phyloP scores from a whole-genome alignment of 805 yeast genomes.

The Kockiozyma suomiensis region DNA sequence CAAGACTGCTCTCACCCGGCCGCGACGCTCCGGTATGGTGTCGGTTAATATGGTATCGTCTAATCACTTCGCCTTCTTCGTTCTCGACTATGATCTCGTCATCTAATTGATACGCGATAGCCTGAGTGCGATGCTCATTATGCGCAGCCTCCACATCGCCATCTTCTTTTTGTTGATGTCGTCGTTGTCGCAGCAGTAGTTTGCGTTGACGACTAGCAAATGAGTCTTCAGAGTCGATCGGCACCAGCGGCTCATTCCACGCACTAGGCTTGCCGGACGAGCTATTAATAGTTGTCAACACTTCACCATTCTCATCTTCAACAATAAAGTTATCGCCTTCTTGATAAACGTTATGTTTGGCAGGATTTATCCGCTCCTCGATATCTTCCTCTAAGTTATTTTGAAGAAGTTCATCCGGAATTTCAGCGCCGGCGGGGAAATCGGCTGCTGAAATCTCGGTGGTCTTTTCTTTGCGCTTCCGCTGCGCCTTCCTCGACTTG shows the following conservation, averaged over 20 bases:
- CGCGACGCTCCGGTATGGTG: slow-evolving; percentile 42
- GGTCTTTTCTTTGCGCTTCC: not conserved
- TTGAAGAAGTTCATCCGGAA: slow-evolving; percentile 12
- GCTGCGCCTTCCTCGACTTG: not conserved
- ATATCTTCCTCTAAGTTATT: slow-evolving; percentile 26
- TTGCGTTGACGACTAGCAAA: not conserved
- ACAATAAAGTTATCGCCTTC: slow-evolving; percentile 73
- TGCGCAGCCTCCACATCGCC: not conserved
- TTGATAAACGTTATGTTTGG: slow-evolving; percentile 52
- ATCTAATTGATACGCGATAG: slow-evolving; percentile 77
- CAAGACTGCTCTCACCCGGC: slow-evolving; percentile 24
- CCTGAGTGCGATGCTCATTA: slow-evolving; percentile 41
- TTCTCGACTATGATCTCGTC: slow-evolving; percentile 81
- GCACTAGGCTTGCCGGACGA: slow-evolving; percentile 20
- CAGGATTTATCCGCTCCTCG: slow-evolving; percentile 27
- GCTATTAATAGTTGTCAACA: slow-evolving; percentile 50
- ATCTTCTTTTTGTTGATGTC: not conserved
- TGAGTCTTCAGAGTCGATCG: not conserved
- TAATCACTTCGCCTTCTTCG: slow-evolving; percentile 86
- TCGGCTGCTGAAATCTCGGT: slow-evolving; percentile 12
- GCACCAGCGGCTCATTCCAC: slow-evolving; percentile 13
- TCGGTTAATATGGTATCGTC: slow-evolving; percentile 75
- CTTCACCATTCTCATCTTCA: slow-evolving; percentile 85
- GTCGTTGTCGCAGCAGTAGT: not conserved
- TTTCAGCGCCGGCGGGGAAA: slow-evolving; percentile 17